Conservation (phyloP, 2,329 filamentous ascomycete species). For the Monosporascus sp. region DNA sequence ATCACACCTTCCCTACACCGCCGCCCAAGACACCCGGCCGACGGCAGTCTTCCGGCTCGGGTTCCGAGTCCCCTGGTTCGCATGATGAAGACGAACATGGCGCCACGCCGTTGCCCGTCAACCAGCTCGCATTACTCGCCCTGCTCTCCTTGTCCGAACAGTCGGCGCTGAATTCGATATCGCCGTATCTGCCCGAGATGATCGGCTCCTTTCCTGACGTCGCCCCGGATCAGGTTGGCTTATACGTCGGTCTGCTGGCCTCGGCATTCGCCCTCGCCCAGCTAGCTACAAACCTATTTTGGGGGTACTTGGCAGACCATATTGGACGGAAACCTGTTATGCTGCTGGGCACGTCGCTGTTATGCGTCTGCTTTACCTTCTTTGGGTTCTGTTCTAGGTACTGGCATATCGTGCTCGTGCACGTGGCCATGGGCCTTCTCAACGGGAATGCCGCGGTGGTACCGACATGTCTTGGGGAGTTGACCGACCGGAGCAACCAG, state of each 20-base stretch:
- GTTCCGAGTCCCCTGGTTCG: constrained; percentile 25
- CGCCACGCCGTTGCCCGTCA: constrained; percentile 69
- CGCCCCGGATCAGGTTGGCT: constrained; percentile 61
- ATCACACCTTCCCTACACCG: constrained; percentile 75
- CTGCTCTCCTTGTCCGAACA: constrained; percentile 89
- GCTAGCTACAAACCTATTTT: constrained; percentile 85
- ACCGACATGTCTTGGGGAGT: constrained; percentile 87
- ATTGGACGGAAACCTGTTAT: constrained; percentile 80
- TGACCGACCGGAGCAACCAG: constrained; percentile 94
- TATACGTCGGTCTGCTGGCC: constrained; percentile 88
- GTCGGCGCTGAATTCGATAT: constrained; percentile 94
- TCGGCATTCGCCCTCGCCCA: constrained; percentile 91
- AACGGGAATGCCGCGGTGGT: constrained; percentile 96
- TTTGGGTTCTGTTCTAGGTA: constrained; percentile 84
- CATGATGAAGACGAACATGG: constrained; percentile 28
- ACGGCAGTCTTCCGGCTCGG: constrained; percentile 22
- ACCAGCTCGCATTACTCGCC: constrained; percentile 79
- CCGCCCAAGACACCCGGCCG: constrained; percentile 61
- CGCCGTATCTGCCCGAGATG: constrained; percentile 93
- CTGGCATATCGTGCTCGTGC: constrained; percentile 80
- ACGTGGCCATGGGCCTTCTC: constrained; percentile 83
- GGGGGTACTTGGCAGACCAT: constrained; percentile 78
- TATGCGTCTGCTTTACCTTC: constrained; percentile 72
- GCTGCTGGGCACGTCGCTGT: constrained; percentile 73
- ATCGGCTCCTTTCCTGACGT: constrained; percentile 79